Conservation (phyloP, 2,329 filamentous ascomycete species). For the Exophiala dermatitidis region DNA sequence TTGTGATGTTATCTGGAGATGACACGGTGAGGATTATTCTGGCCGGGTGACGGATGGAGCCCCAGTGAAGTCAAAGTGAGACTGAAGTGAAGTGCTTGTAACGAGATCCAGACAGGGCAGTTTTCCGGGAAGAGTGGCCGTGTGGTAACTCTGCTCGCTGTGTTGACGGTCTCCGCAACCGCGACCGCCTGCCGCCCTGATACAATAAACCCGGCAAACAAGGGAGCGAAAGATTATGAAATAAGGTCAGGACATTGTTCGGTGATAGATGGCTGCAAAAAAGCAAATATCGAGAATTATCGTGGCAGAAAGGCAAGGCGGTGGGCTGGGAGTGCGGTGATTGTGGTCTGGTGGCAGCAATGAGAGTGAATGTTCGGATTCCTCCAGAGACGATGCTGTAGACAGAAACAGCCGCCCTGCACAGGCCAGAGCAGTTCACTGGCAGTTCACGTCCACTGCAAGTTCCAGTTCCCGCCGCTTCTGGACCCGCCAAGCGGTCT, state of each 20-base stretch:
- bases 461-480: neutral
- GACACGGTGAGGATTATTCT: neutral
- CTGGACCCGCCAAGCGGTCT: neutral
- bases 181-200: constrained; percentile 16
- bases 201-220: neutral
- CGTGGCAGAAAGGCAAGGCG: neutral
- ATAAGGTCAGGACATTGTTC: neutral
- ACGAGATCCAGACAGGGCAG: neutral
- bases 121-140: neutral
- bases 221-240: neutral
- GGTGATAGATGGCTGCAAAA: neutral
- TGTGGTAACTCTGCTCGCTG: neutral
- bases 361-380: neutral
- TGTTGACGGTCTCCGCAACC: constrained; percentile 16
- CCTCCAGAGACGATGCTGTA: neutral
- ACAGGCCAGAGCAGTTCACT: neutral
- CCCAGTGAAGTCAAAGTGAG: constrained; percentile 1
- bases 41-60: neutral
- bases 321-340: neutral
- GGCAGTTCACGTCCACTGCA: no score
- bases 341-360: neutral
- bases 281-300: neutral
- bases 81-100: constrained; percentile 1
- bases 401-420: no score
- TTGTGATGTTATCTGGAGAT: constrained; percentile 10